A percentile compares a stretch with the other conserved stretches of the same genome.
phyloP scores from a whole-genome alignment of 305 asterid species.

The Rubia peregrina region DNA sequence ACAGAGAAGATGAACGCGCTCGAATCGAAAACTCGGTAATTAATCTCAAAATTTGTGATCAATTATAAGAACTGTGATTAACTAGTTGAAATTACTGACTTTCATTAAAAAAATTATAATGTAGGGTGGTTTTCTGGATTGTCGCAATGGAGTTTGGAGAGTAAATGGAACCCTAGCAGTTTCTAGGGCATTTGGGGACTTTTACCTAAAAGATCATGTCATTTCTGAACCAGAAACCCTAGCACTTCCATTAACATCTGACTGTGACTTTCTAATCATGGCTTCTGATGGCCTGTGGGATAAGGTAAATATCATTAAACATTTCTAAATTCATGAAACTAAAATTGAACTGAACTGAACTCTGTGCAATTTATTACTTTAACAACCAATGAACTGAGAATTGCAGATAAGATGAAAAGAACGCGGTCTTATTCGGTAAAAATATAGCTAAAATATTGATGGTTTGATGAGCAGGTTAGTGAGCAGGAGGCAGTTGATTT shows the following conservation, averaged over 20 bases:
- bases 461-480: slow-evolving; percentile 23
- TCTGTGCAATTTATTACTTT: neutral
- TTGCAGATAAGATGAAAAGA: too few species aligned
- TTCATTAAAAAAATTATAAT: too few species aligned
- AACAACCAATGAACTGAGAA: too few species aligned
- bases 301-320: slow-evolving; percentile 23
- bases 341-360: neutral
- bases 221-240: slow-evolving; percentile 41
- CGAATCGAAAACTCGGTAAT: slow-evolving; percentile 36
- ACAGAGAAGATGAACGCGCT: slow-evolving; percentile 35
- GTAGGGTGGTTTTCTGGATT: slow-evolving; percentile 39
- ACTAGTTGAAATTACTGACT: neutral
- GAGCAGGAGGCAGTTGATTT: slow-evolving; percentile 45
- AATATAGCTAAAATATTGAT: neutral
- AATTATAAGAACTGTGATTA: neutral
- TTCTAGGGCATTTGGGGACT: slow-evolving; percentile 45
- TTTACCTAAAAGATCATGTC: slow-evolving; percentile 39
- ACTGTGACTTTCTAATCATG: slow-evolving; percentile 36
- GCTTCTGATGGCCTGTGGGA: slow-evolving; percentile 60
- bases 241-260: slow-evolving; percentile 29
- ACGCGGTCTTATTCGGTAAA: too few species aligned
- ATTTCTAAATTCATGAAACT: neutral
- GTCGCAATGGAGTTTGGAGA: slow-evolving; percentile 39
- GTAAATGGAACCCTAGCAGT: slow-evolving; percentile 46
- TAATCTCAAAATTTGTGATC: neutral